Base-by-base conservation (phyloP, 352 stramenopile genomes). In the Globisporangium irregulare region DNA sequence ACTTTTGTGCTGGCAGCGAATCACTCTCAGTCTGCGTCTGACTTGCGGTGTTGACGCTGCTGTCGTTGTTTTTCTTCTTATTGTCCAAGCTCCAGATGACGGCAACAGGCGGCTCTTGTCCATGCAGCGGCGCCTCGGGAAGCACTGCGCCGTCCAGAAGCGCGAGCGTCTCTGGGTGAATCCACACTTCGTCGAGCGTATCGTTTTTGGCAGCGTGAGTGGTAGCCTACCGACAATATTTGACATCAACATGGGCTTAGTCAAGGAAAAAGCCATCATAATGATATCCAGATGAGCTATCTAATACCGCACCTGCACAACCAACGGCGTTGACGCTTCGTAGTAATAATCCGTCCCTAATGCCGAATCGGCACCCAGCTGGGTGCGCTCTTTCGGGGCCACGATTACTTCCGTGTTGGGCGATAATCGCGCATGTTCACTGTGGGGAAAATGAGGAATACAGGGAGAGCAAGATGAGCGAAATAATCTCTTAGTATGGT, bases 351-450 rank as follows among this genome's bases (percentile, higher is more conserved):
- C 81, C 0, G 73, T 50, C 32, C 78, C 85, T 15, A 91, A 62
- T 25, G 67, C 63, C 3, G 68, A 73, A 38, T 74, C 72, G 1
- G 72, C 36, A 6, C 59, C 65, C 24, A 80, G 48, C 20, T 62
- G 25, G 66, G 75, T 72, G 14, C 87, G 84, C 56, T 90, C 80
- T 73, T 94, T 94, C 22, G 87, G 87, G 0, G 85, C 82, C 7
- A 94, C 86, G 57, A 91, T 83, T 20, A 94, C 73, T 67, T 94
- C 83, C 2, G 84, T 87, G n/a, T 86, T 79, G 4, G 86, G 76
- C 12, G 82, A 87, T 38, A 94, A 70, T 0, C 84, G 83, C 50
- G 84, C 87, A 66, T 89, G 82, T 22, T 91, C 79, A 53, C 87
- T 94, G 22, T n/a, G 1, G 43, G 4, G 20, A 60, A 32, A 43